These are phyloP conservation scores for Zygotorulaspora mrakii DNA, from an alignment of 1,139 yeast species.

Conservation along the genomic window DNA sequence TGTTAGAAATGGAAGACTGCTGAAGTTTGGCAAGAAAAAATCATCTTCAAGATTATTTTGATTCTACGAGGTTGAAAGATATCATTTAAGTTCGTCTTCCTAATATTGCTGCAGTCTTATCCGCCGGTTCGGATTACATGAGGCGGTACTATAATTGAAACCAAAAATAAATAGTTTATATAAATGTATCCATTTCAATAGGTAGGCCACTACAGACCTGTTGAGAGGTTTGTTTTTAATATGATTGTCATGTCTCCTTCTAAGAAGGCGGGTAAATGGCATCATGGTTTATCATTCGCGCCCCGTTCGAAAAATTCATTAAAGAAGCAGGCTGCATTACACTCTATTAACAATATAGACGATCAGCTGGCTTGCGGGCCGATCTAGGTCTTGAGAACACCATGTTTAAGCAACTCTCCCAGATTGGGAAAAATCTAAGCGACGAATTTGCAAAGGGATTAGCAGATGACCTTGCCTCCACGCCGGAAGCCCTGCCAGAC, in stretches of 20 bases:
- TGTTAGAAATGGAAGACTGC: slow-evolving; percentile 13
- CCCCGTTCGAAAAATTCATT: not conserved
- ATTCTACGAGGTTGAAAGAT: slow-evolving; percentile 3
- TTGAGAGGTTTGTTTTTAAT: no score
- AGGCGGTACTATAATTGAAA: not conserved
- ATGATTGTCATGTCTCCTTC: no score
- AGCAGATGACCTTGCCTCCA: slow-evolving; percentile 27
- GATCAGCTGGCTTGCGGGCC: no score
- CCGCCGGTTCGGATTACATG: slow-evolving; percentile 3
- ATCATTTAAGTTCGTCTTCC: no score
- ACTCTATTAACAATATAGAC: no score
- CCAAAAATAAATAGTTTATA: no score
- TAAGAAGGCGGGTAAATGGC: not conserved
- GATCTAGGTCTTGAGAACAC: slow-evolving; percentile 4
- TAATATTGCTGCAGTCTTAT: not conserved
- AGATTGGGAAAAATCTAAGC: slow-evolving; percentile 61
- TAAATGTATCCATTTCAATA: no score
- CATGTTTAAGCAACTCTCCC: slow-evolving; percentile 62
- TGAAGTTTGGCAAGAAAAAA: slow-evolving; percentile 17
- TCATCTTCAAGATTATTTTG: slow-evolving; percentile 17
- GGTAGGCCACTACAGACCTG: no score
- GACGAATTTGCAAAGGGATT: slow-evolving; percentile 47
- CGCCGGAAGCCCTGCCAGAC: slow-evolving; percentile 23
- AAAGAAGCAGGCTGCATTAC: no score
- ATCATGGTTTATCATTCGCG: not conserved